Base-by-base conservation (phyloP, 2,329 filamentous ascomycete species). In the Aspergillus persii region DNA sequence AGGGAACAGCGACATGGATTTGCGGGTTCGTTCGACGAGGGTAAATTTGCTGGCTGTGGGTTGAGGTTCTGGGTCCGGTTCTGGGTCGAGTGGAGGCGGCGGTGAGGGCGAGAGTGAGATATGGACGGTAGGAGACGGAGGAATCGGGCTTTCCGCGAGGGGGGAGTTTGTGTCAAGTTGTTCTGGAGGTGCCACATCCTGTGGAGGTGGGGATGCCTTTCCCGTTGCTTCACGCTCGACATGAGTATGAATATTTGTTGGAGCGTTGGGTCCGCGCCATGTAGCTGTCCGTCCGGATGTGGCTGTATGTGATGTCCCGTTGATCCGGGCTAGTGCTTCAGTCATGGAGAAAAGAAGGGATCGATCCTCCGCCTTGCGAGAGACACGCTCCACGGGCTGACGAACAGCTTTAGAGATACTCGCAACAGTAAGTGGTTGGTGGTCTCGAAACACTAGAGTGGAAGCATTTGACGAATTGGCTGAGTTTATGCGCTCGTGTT, bases 21-120 rank as follows among this genome's bases (percentile, higher is more conserved):
- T 82, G 18, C 90, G 86, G 0, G 93, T 96, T 51, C 92, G 88
- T 69, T 96, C 92, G 3, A 89, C 84, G 0, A 95, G 82, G 0
- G 88, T 79, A 58, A 61, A 68, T 68, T 68, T 64, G 68, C 47
- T 57, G 47, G 50, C 41, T 27, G 44, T 36, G n/a, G 15, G 61
- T 50, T 29, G 48, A 54, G 8, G 44, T 31, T 51, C 58, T 44
- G 18, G 57, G 56, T 29, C 60, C n/a, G 36, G 36, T 3, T 41
- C 36, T 41, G 36, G 15, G 12, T 41, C 12, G 36, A 41, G 12
- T n/a, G 59, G 9, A 60, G 54, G 29, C 62, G 56, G n/a, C 58
- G 61, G 53, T 61, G 39, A 47, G 7, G 44, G 44, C 12, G 44
- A 23, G 18, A 47, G 49, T n/a, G 48, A 46, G n/a, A 59, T 33